phyloP scores from a whole-genome alignment of 192 early-diverging fungal species.

The Umbelopsis sp. region DNA sequence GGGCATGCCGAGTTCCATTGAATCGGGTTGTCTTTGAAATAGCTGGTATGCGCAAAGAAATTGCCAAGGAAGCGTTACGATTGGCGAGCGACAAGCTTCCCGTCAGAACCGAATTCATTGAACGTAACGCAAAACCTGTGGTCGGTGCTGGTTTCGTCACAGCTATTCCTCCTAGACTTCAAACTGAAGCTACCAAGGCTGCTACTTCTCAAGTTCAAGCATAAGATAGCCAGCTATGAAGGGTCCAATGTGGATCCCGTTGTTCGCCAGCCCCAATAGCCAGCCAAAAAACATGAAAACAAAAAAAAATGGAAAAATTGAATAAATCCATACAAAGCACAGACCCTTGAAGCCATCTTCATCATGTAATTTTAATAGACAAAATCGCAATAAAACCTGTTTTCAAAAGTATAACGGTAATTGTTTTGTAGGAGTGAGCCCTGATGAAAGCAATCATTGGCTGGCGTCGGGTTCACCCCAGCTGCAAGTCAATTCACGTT shows the following conservation, averaged over 20 bases:
- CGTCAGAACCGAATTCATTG: slow-evolving; percentile 70
- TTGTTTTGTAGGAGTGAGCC: no score
- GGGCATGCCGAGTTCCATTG: slow-evolving; percentile 85
- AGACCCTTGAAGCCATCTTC: no score
- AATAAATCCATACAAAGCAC: not conserved
- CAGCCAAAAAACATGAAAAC: no score
- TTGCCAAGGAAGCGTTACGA: slow-evolving; percentile 76
- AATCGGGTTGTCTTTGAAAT: slow-evolving; percentile 93
- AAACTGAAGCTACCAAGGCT: not conserved
- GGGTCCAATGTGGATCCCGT: no score
- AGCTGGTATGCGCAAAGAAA: slow-evolving; percentile 77
- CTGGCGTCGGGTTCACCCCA: no score
- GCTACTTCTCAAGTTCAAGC: not conserved
- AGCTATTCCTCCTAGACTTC: slow-evolving; percentile 18
- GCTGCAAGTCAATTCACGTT: no score
- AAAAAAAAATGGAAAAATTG: not conserved
- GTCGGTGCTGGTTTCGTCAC: slow-evolving; percentile 41
- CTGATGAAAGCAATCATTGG: no score
- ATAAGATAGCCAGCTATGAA: no score
- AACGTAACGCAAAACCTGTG: slow-evolving; percentile 43
- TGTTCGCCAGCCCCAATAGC: no score
- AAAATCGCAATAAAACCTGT: no score
- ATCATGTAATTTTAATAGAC: no score
- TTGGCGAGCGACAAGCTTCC: slow-evolving; percentile 66
- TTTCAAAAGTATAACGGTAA: no score